Percentiles rank a stretch among this genome's conserved stretches.
Evolutionary conservation across 805 yeast species (phyloP).

Genomic region (Candida khao-thaluensis): DNA sequence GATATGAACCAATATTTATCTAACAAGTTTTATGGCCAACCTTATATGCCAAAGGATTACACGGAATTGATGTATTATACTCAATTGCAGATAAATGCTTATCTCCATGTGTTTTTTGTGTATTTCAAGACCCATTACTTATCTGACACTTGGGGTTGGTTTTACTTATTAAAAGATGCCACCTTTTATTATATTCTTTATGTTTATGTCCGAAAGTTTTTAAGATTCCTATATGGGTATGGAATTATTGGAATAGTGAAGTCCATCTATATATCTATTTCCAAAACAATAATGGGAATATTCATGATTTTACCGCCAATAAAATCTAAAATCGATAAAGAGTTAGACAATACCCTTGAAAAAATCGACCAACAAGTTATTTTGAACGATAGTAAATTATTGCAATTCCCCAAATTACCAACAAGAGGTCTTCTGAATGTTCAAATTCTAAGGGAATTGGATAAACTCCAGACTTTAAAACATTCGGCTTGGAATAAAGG

Average conservation of each 20-base stretch:
- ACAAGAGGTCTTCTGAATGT: conserved; percentile 50
- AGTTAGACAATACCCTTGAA: conserved; percentile 48
- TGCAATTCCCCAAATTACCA: conserved; percentile 56
- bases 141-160: conserved; percentile 13
- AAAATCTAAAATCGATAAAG: conserved; percentile 55
- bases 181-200: conserved; percentile 19
- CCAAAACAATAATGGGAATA: conserved; percentile 24
- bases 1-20: conserved; percentile 1
- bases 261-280: conserved; percentile 12
- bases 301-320: conserved; percentile 52
- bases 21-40: conserved; percentile 7
- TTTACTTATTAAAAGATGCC: conserved; percentile 22
- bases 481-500: conserved; percentile 85
- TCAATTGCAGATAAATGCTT: not conserved
- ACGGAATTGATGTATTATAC: conserved; percentile 1
- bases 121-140: conserved; percentile 7
- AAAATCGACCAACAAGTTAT: conserved; percentile 60
- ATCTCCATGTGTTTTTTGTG: not conserved
- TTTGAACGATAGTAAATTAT: conserved; percentile 46
- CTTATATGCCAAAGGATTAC: conserved; percentile 8
- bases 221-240: conserved; percentile 30
- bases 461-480: conserved; percentile 47
- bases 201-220: not conserved
- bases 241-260: conserved; percentile 36
- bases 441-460: conserved; percentile 51